These are phyloP conservation scores for Microdochium bolleyi DNA, from an alignment of 2,329 filamentous ascomycete genomes.

Conservation along the genomic window DNA sequence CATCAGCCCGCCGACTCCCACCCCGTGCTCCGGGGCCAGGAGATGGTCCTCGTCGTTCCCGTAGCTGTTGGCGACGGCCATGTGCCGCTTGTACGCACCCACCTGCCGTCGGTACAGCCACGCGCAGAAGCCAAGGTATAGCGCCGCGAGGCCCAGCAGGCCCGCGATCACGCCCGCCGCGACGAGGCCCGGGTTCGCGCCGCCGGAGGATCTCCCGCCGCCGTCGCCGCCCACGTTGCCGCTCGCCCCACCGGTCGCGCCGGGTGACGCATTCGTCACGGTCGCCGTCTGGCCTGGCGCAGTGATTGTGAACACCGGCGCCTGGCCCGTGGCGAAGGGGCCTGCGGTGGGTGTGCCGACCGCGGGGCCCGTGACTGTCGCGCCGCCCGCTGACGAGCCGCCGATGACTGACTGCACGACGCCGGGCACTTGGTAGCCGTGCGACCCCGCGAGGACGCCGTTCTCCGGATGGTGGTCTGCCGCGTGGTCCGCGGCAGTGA, in stretches of 20 bases:
- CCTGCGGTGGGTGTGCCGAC: conserved; percentile 55
- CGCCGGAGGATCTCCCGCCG: neutral
- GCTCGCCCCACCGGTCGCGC: conserved; percentile 17
- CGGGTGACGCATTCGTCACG: conserved; percentile 24
- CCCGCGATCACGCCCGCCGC: conserved; percentile 52
- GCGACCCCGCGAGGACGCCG: conserved; percentile 47
- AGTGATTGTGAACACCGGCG: conserved; percentile 62
- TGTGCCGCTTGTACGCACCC: conserved; percentile 60
- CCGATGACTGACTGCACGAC: conserved; percentile 55
- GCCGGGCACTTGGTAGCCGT: conserved; percentile 59
- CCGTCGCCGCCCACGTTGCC: neutral
- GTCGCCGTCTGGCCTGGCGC: conserved; percentile 38
- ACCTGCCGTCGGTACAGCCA: conserved; percentile 70
- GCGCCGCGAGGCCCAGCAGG: conserved; percentile 51
- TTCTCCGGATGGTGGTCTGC: conserved; percentile 39
- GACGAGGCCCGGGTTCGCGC: conserved; percentile 30
- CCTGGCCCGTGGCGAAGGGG: conserved; percentile 61
- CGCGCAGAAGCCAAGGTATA: conserved; percentile 62
- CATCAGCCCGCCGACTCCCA: conserved; percentile 2
- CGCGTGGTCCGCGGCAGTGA: conserved; percentile 46
- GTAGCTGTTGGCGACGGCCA: conserved; percentile 55
- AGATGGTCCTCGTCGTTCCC: conserved; percentile 32
- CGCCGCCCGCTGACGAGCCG: conserved; percentile 50
- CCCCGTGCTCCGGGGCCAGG: neutral
- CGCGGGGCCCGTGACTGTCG: conserved; percentile 58